Evolutionary conservation across 2,329 filamentous ascomycete genomes (phyloP).

Genomic region (Coleophoma crateriformis): DNA sequence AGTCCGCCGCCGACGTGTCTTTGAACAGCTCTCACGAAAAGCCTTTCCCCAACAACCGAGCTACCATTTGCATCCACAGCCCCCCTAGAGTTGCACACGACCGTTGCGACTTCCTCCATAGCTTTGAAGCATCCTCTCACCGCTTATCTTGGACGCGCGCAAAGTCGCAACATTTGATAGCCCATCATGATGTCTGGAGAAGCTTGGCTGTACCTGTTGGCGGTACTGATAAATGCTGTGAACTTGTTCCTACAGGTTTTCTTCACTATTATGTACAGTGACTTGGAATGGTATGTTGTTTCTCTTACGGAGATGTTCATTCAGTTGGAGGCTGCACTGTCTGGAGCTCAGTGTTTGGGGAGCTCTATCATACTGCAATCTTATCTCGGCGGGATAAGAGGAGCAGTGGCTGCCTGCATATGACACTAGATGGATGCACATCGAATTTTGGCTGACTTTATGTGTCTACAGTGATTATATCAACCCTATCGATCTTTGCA

Average conservation of each 20-base stretch:
- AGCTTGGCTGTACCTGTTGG: constrained; percentile 96
- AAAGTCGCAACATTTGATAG: constrained; percentile 7
- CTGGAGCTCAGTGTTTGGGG: background rate
- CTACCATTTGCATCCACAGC: no score
- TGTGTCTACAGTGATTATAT: constrained; percentile 78
- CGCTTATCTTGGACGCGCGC: background rate
- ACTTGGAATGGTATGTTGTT: constrained; percentile 91
- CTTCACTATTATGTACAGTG: constrained; percentile 99
- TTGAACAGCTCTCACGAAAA: constrained; percentile 6
- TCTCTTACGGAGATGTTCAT: background rate
- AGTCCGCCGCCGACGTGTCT: background rate
- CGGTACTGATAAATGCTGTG: constrained; percentile 99
- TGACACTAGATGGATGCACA: no score
- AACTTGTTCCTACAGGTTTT: constrained; percentile 99
- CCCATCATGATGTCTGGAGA: constrained; percentile 79
- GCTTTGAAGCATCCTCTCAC: background rate
- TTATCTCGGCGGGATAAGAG: background rate
- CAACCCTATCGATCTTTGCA: constrained; percentile 99
- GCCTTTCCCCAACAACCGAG: constrained; percentile 1
- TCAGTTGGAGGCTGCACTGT: background rate
- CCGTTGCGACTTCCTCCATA: constrained; percentile 1
- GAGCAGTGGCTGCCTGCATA: background rate
- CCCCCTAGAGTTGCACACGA: no score
- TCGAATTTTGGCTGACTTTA: constrained; percentile 21
- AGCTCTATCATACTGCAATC: background rate